Percentiles rank a stretch among this genome's conserved stretches.
Evolutionary conservation across 1,284 basidiomycete genomes (phyloP).

Genomic region (Inonotus obliquus): DNA sequence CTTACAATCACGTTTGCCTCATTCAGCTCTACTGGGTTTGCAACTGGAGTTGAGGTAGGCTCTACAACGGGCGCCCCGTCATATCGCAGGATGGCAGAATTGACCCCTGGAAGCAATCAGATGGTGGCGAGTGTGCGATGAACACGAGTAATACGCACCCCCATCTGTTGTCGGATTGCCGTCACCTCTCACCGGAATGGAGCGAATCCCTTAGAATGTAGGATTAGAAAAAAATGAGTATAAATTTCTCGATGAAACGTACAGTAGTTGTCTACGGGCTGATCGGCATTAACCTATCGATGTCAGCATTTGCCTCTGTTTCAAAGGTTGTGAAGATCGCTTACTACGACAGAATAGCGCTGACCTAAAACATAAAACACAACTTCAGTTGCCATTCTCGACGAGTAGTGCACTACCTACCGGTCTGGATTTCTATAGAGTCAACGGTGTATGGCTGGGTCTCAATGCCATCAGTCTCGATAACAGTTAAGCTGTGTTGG

Average conservation of each 20-base stretch:
- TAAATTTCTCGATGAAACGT: background rate
- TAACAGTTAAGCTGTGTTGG: conserved; percentile 41
- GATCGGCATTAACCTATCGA: conserved; percentile 28
- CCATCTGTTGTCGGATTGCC: conserved; percentile 24
- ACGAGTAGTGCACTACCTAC: conserved; percentile 13
- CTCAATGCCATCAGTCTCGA: conserved; percentile 46
- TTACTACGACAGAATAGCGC: conserved; percentile 34
- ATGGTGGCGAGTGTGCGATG: conserved; percentile 16
- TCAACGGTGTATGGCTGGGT: conserved; percentile 38
- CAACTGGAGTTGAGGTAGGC: conserved; percentile 26
- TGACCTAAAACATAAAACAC: conserved; percentile 29
- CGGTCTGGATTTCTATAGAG: conserved; percentile 32
- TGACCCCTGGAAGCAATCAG: conserved; percentile 21
- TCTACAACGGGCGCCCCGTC: conserved; percentile 31
- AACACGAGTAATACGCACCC: conserved; percentile 7
- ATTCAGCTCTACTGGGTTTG: conserved; percentile 23
- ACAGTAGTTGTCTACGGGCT: conserved; percentile 39
- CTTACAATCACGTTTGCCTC: conserved; percentile 30
- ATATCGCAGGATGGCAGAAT: conserved; percentile 41
- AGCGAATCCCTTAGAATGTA: conserved; percentile 22
- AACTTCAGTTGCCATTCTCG: background rate
- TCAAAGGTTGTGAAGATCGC: background rate
- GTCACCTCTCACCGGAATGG: conserved; percentile 10
- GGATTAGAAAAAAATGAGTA: background rate
- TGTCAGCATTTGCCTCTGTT: background rate